phyloP scores from a whole-genome alignment of 1,284 basidiomycete species.

The Pterula multifida region DNA sequence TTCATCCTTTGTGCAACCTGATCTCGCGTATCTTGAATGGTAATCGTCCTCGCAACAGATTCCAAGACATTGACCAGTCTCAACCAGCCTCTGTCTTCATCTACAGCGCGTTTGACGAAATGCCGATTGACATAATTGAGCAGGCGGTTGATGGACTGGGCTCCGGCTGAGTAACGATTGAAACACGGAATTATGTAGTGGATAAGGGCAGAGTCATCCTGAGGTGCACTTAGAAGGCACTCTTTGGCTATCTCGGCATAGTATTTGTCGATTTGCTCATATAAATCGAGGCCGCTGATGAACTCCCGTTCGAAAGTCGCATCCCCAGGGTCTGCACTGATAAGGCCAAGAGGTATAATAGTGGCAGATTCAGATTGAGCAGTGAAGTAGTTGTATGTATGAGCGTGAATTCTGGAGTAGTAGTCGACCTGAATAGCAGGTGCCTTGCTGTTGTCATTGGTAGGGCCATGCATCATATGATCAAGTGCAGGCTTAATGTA shows the following conservation, averaged over 20 bases:
- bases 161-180: conserved; percentile 53
- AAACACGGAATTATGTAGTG: conserved; percentile 60
- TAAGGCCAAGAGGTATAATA: conserved; percentile 14
- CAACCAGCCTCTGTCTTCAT: conserved; percentile 69
- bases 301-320: conserved; percentile 13
- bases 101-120: conserved; percentile 62
- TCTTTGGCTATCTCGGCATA: conserved; percentile 48
- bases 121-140: conserved; percentile 71
- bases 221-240: conserved; percentile 46
- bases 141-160: conserved; percentile 52
- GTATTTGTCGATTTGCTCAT: conserved; percentile 57
- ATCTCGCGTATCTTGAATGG: conserved; percentile 40
- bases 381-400: conserved; percentile 60
- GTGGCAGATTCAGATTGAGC: conserved; percentile 38
- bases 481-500: conserved; percentile 63
- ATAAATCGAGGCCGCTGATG: conserved; percentile 50
- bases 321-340: conserved; percentile 10
- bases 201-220: conserved; percentile 52
- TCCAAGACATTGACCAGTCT: conserved; percentile 53
- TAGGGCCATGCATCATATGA: conserved; percentile 60
- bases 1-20: conserved; percentile 41
- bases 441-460: conserved; percentile 42
- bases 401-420: conserved; percentile 66
- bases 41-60: conserved; percentile 42
- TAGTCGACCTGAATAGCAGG: conserved; percentile 59